A percentile compares a stretch with the other conserved stretches of the same genome.
Evolutionary conservation across 2,329 filamentous ascomycete genomes (phyloP).

Genomic region (Trichoderma pleuroti): DNA sequence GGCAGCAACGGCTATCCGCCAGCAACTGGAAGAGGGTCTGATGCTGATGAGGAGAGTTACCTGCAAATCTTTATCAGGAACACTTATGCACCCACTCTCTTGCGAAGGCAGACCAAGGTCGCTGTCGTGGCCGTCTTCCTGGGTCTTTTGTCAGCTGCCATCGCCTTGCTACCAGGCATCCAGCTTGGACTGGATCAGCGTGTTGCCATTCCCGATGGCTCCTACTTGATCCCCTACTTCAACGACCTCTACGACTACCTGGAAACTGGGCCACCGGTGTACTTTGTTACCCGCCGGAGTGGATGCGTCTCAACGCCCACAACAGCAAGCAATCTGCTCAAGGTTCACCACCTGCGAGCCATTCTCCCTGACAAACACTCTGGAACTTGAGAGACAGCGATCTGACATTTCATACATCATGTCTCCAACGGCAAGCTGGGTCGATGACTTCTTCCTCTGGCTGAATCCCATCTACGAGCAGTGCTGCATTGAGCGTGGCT

Average conservation of each 20-base stretch:
- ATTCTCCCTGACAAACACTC: conserved; percentile 78
- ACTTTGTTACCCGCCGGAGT: conserved; percentile 82
- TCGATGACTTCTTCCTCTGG: conserved; percentile 96
- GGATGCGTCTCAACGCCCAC: conserved; percentile 69
- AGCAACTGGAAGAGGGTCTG: conserved; percentile 59
- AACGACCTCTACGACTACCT: conserved; percentile 94
- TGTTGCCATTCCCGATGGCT: conserved; percentile 88
- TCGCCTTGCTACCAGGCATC: conserved; percentile 81
- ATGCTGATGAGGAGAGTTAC: conserved; percentile 76
- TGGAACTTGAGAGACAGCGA: conserved; percentile 92
- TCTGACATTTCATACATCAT: conserved; percentile 84
- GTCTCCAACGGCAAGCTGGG: conserved; percentile 87
- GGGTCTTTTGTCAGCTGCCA: conserved; percentile 77
- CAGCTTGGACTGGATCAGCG: conserved; percentile 89
- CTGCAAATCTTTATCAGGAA: conserved; percentile 89
- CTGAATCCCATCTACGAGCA: conserved; percentile 76
- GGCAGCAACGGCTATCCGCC: conserved; percentile 52
- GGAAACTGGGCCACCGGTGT: conserved; percentile 86
- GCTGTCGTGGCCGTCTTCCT: conserved; percentile 76
- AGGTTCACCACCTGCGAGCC: conserved; percentile 85
- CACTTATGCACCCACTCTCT: conserved; percentile 75
- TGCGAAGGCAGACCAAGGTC: conserved; percentile 77
- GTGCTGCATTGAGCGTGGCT: conserved; percentile 66
- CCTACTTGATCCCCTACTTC: conserved; percentile 94
- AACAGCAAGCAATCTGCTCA: conserved; percentile 85